phyloP scores from a whole-genome alignment of 1,284 basidiomycete species.

The Rhodotorula sp. region DNA sequence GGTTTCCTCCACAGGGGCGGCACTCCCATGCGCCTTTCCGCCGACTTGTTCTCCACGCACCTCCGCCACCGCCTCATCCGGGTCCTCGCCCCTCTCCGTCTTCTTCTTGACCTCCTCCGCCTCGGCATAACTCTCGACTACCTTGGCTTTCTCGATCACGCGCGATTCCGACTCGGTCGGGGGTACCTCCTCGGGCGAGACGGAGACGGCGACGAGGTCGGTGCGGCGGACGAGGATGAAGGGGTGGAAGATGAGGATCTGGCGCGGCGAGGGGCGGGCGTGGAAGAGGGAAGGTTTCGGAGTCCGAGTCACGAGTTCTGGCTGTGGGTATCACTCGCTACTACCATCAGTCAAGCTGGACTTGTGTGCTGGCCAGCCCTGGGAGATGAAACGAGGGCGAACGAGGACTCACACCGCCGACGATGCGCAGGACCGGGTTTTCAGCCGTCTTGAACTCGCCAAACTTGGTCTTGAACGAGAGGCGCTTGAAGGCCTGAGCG shows the following conservation, averaged over 20 bases:
- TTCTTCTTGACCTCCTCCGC: conserved; percentile 22
- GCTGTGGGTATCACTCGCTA: neutral
- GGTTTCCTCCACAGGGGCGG: neutral
- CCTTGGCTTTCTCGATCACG: conserved; percentile 25
- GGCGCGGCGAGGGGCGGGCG: conserved; percentile 11
- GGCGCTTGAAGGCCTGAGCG: conserved; percentile 32
- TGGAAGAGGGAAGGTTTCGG: conserved; percentile 14
- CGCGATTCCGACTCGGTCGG: conserved; percentile 29
- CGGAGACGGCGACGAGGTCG: conserved; percentile 27
- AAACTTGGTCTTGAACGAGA: conserved; percentile 28
- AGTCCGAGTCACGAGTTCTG: conserved; percentile 37
- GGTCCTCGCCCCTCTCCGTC: conserved; percentile 1
- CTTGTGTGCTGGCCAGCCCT: neutral
- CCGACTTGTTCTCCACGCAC: neutral
- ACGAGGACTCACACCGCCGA: conserved; percentile 28
- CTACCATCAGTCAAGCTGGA: no score
- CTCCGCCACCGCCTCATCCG: neutral
- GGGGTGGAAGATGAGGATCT: conserved; percentile 38
- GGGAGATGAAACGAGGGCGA: no score
- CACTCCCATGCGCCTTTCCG: neutral
- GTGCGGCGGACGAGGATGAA: conserved; percentile 27
- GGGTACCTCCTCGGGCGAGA: conserved; percentile 20
- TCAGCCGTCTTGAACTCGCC: conserved; percentile 25
- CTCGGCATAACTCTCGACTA: conserved; percentile 32
- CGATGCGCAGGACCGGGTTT: conserved; percentile 37